Base-by-base conservation (phyloP, 495 filamentous ascomycete species). In the Hypoxylon fuscum region DNA sequence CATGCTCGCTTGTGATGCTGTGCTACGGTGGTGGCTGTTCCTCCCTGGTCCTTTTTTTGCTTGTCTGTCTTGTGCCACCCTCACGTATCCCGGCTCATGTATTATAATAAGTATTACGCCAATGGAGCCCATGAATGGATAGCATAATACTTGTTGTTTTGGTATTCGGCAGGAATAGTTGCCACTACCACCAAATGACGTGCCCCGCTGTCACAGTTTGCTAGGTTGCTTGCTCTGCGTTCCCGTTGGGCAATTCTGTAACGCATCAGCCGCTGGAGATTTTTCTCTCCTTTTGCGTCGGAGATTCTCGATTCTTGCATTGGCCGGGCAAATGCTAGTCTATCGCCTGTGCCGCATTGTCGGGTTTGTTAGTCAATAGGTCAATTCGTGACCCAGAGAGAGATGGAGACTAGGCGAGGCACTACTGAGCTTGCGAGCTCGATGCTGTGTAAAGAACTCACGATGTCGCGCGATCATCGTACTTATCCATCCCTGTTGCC, bases 101-200 rank as follows among this genome's bases (percentile, higher is more conserved):
- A 29, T 27, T 47, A 29, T 27, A 52, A 61, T 4, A 60, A 38
- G 52, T 44, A 23, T 32, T 54, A 55, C 53, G 51, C 63, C 50
- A 62, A 50, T 61, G 34, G 12, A 40, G 41, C 35, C 50, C 44
- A 46, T 51, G 34, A 57, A 65, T 50, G 27, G 62, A 65, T 45
- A 46, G 38, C 52, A 48, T 56, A 52, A 44, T 42, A 50, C 37
- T 38, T 43, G 27, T 46, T 45, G 18, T 52, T 41, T 43, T 41
- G 21, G 46, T 20, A 48, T 55, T 29, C 32, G 11, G 41, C 31
- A 43, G 38, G 50, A 40, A 56, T 49, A 53, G 27, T 66, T 43
- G 63, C 57, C 57, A 62, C 57, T 43, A 51, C 57, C 53, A 62
- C 57, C 42, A 38, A 54, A 58, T 66, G 63, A 66, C 63, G 63